These are phyloP conservation scores for Globisporangium barbulae DNA, from an alignment of 352 stramenopile species.

Conservation along the genomic window DNA sequence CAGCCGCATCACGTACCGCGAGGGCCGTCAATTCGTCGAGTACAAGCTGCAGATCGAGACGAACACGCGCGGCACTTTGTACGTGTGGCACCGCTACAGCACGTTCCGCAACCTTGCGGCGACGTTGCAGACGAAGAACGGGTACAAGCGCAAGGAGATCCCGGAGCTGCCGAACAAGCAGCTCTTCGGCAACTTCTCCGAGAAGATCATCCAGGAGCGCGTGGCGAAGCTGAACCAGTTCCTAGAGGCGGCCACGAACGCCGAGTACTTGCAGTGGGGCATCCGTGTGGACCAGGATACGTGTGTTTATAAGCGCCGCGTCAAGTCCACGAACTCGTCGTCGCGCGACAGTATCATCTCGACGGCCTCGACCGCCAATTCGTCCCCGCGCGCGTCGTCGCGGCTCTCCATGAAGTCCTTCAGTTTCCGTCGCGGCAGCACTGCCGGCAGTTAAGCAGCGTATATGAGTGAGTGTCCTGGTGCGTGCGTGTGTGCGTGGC, in stretches of 20 bases:
- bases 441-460: slow-evolving; percentile 37
- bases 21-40: slow-evolving; percentile 61
- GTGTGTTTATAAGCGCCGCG: slow-evolving; percentile 70
- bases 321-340: slow-evolving; percentile 42
- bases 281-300: slow-evolving; percentile 75
- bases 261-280: slow-evolving; percentile 71
- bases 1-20: slow-evolving; percentile 61
- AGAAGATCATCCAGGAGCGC: slow-evolving; percentile 76
- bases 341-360: slow-evolving; percentile 38
- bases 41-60: slow-evolving; percentile 42
- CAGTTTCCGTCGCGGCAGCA: slow-evolving; percentile 64
- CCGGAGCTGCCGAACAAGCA: slow-evolving; percentile 74
- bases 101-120: slow-evolving; percentile 75
- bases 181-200: slow-evolving; percentile 66
- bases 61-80: slow-evolving; percentile 60
- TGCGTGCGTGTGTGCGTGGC: not conserved
- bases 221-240: slow-evolving; percentile 74
- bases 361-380: slow-evolving; percentile 35
- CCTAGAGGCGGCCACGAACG: slow-evolving; percentile 66
- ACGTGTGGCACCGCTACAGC: slow-evolving; percentile 75
- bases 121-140: slow-evolving; percentile 73
- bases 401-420: slow-evolving; percentile 71
- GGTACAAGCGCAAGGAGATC: slow-evolving; percentile 72
- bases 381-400: slow-evolving; percentile 54
- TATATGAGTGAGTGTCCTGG: slow-evolving; percentile 11